A percentile compares a stretch with the other conserved stretches of the same genome.
Evolutionary conservation across 2,329 filamentous ascomycete genomes (phyloP).

Genomic region (Hortaea werneckii): DNA sequence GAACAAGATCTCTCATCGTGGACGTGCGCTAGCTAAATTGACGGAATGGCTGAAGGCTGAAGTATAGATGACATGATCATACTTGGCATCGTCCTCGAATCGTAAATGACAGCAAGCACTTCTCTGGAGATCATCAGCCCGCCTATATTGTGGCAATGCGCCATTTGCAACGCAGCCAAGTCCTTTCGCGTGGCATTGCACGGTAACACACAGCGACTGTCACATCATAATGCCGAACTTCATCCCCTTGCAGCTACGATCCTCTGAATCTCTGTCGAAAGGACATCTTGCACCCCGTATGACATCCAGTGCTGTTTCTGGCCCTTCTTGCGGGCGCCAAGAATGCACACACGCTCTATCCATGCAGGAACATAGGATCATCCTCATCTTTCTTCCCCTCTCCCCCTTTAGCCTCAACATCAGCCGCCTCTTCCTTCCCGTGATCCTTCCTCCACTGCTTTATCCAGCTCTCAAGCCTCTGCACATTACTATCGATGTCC

Average conservation of each 20-base stretch:
- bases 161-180: too few relatives aligned
- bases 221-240: too few relatives aligned
- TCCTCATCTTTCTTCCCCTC: conserved; percentile 23
- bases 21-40: conserved; percentile 76
- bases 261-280: too few relatives aligned
- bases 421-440: conserved; percentile 21
- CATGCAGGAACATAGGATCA: conserved; percentile 26
- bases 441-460: conserved; percentile 69
- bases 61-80: conserved; percentile 8
- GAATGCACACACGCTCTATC: conserved; percentile 11
- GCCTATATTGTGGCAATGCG: too few relatives aligned
- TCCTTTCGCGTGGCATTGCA: too few relatives aligned
- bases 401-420: conserved; percentile 15
- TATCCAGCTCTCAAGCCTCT: conserved; percentile 73
- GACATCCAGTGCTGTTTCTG: too few relatives aligned
- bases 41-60: conserved; percentile 55
- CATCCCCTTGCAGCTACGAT: too few relatives aligned
- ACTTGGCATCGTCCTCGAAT: neutral
- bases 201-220: too few relatives aligned
- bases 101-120: neutral
- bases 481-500: conserved; percentile 82
- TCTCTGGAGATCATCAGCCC: neutral
- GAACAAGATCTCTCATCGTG: conserved; percentile 89
- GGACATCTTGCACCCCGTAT: too few relatives aligned
- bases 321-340: too few relatives aligned